These are phyloP conservation scores for Perkinsus olseni DNA, from an alignment of 169 alveolate species.

Conservation along the genomic window DNA sequence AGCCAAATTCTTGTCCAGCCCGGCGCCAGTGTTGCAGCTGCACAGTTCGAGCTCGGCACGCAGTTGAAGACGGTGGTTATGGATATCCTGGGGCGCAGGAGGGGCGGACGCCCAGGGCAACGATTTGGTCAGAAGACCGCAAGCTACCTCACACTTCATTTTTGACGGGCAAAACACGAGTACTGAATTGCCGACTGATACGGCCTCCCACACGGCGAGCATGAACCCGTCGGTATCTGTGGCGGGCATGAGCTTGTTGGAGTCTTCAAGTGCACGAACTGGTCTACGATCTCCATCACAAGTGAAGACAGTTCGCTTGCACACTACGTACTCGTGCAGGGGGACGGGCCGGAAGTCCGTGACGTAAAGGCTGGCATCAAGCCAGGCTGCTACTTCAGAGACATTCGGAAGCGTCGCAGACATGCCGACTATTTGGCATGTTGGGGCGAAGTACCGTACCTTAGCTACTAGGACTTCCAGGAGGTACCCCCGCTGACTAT, in stretches of 20 bases:
- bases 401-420: slow-evolving; percentile 67
- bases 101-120: no score
- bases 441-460: slow-evolving; percentile 4
- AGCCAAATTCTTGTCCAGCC: no score
- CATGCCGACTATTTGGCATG: slow-evolving; percentile 60
- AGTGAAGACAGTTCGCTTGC: no score
- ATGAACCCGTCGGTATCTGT: not conserved
- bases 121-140: no score
- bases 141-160: no score
- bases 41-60: no score
- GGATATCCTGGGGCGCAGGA: no score
- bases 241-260: no score
- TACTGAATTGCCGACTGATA: slow-evolving; percentile 23
- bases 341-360: slow-evolving; percentile 59
- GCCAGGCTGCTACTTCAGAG: slow-evolving; percentile 48
- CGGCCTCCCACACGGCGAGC: slow-evolving; percentile 25
- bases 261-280: no score
- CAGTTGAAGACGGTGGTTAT: no score
- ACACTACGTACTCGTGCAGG: slow-evolving; percentile 25
- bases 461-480: slow-evolving; percentile 40
- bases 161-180: slow-evolving; percentile 30
- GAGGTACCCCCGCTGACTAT: slow-evolving; percentile 54
- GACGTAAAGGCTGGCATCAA: slow-evolving; percentile 52
- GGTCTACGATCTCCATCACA: no score
- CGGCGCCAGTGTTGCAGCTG: no score